Evolutionary conservation across 2,329 filamentous ascomycete species (phyloP), one percentile per base, ranked within the genome.

Genomic region (Thelonectria rubi): DNA sequence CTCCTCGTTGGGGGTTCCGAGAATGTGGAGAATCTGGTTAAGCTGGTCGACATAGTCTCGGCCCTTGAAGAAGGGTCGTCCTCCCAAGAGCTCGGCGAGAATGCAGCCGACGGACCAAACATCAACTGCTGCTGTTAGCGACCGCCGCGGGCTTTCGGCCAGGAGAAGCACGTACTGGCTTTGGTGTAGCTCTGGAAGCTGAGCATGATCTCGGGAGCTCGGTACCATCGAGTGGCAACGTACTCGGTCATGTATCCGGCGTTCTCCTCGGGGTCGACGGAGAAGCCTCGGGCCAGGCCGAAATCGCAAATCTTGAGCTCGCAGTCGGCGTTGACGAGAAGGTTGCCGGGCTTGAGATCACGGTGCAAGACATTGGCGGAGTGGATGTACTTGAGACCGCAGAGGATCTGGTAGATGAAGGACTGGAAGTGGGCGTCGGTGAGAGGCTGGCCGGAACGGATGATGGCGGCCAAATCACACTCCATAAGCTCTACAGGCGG

Each of bases 131-230:
- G n/a, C 30, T n/a, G 55, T 68, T 45, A 71, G 67, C 42, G 32
- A 49, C 7, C 37, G 12, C 14, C 21, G 45, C n/a, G 30, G 43
- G 39, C 18, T 9, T 12, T n/a, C 15, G 12, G 20, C 17, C 10
- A 17, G 30, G 34, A 24, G 48, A 26, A 18, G 34, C 9, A 94
- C 94, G 59, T 88, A 98, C 95, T 99, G 71, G 95, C 95, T 93
- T 99, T 99, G 73, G 95, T 99, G 80, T 99, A 99, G 82, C 93
- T 97, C 80, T 98, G 94, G 87, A 99, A 99, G 83, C 93, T 97
- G 78, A 99, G 83, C 95, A 99, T 99, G 72, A 99, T 99, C 79
- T 99, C 95, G 5, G 95, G 95, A 3, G 95, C 95, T 80, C 86
- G 84, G 74, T 88, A 99, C 95, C 95, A 99, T 82, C 95, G 87